Base-by-base conservation (phyloP, 75 land plant genomes). In the Pseudotsuga menziesii region DNA sequence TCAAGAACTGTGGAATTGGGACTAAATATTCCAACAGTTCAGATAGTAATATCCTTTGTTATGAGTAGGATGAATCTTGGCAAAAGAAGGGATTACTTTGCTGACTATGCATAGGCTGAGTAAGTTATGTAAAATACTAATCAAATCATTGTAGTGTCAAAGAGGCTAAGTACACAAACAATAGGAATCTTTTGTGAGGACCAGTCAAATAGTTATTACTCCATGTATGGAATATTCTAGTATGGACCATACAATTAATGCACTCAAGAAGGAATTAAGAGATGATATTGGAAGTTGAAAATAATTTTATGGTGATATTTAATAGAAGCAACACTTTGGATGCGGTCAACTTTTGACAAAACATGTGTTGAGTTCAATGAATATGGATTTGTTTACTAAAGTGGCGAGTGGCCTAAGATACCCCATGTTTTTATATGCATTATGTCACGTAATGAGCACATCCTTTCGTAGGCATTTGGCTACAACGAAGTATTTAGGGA, bases 301-400 rank as follows among this genome's bases (percentile, higher is more conserved):
- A 23, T 20, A 25, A 44, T 72, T 39, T 32, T 36, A 48, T 36
- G 41, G 36, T 17, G 3, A 36, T 6, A 44, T 11, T 72, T 44
- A 48, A 72, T 48, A 36, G 52, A 88, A 88, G 78, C 92, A 88
- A 54, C 85, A 95, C 9, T 91, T 95, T 60, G 91, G 93, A 7
- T 92, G 95, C 93, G 95, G 98, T 32, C 91, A 95, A 75, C 95
- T 95, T 9, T 81, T 95, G 74, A 95, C 95, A 41, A 95, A 95
- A 78, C 91, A 88, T 81, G 98, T 91, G 84, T 89, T 66, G 91
- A 81, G 27, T 89, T 82, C 58, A 78, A 85, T 64, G 92, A 89
- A 71, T 89, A 85, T 22, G 23, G 19, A 64, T 52, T 54, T 57
- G 32, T 86, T 85, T 61, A 77, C 88, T 35, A 85, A 75, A 58